These are phyloP conservation scores for Chaetomium strumarium DNA, from an alignment of 2,329 filamentous ascomycete species.

Conservation along the genomic window DNA sequence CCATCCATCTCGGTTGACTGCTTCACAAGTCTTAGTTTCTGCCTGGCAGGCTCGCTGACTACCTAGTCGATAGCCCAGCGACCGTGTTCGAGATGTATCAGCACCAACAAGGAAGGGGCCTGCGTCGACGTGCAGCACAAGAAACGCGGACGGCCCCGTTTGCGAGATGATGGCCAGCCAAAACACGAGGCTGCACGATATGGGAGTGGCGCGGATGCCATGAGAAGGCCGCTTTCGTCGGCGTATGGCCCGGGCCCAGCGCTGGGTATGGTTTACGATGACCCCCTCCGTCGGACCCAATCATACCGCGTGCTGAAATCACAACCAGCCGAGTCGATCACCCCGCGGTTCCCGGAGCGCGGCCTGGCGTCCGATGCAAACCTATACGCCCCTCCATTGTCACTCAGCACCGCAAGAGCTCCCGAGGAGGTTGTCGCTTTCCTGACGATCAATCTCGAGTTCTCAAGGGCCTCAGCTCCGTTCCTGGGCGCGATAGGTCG, in stretches of 20 bases:
- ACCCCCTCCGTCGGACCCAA: constrained; percentile 40
- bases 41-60: constrained; percentile 30
- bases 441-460: constrained; percentile 52
- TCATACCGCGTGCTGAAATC: constrained; percentile 52
- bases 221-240: constrained; percentile 44
- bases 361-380: constrained; percentile 44
- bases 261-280: constrained; percentile 41
- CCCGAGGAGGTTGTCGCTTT: constrained; percentile 55
- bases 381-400: constrained; percentile 41
- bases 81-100: constrained; percentile 70
- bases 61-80: constrained; percentile 52
- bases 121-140: constrained; percentile 84
- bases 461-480: constrained; percentile 49
- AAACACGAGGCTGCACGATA: constrained; percentile 50
- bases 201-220: constrained; percentile 40
- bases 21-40: not conserved
- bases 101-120: constrained; percentile 72
- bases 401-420: constrained; percentile 33
- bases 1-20: not conserved
- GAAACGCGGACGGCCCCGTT: constrained; percentile 70
- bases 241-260: constrained; percentile 44
- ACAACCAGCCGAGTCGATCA: constrained; percentile 43
- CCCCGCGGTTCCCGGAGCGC: constrained; percentile 47
- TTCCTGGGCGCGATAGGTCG: constrained; percentile 53
- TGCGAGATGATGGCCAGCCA: constrained; percentile 64